These are phyloP conservation scores for Penicillium sp. DNA, from an alignment of 2,329 filamentous ascomycete species.

Conservation along the genomic window DNA sequence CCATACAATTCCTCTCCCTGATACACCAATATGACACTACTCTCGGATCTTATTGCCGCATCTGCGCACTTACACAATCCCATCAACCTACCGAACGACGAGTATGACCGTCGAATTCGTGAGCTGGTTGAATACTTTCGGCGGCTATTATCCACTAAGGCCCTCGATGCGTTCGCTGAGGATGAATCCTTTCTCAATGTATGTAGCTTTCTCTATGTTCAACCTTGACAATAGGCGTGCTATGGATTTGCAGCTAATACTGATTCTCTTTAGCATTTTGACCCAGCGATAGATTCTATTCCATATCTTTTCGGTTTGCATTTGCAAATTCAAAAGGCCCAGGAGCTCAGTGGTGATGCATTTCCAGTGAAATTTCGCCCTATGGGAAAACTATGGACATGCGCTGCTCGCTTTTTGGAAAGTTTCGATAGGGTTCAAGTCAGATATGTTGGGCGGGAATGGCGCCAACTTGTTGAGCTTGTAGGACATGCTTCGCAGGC, in stretches of 20 bases:
- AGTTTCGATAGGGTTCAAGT: slow-evolving; percentile 52
- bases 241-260: background rate
- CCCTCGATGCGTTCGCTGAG: slow-evolving; percentile 29
- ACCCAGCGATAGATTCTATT: slow-evolving; percentile 59
- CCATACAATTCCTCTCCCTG: background rate
- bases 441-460: slow-evolving; percentile 45
- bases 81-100: slow-evolving; percentile 36
- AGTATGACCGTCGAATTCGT: slow-evolving; percentile 47
- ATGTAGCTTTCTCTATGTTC: slow-evolving; percentile 15
- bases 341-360: slow-evolving; percentile 36
- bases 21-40: slow-evolving; percentile 11
- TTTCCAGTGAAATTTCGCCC: slow-evolving; percentile 45
- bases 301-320: slow-evolving; percentile 58
- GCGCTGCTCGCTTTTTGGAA: slow-evolving; percentile 52
- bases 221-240: background rate
- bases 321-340: slow-evolving; percentile 45
- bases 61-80: slow-evolving; percentile 34
- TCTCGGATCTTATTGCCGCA: slow-evolving; percentile 14
- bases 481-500: slow-evolving; percentile 35
- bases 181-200: slow-evolving; percentile 39
- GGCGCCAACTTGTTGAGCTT: slow-evolving; percentile 39
- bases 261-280: slow-evolving; percentile 34
- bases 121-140: slow-evolving; percentile 41
- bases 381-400: slow-evolving; percentile 50
- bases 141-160: slow-evolving; percentile 34